Base-by-base conservation (phyloP, 2,329 filamentous ascomycete species). In the Daldinia sp. region DNA sequence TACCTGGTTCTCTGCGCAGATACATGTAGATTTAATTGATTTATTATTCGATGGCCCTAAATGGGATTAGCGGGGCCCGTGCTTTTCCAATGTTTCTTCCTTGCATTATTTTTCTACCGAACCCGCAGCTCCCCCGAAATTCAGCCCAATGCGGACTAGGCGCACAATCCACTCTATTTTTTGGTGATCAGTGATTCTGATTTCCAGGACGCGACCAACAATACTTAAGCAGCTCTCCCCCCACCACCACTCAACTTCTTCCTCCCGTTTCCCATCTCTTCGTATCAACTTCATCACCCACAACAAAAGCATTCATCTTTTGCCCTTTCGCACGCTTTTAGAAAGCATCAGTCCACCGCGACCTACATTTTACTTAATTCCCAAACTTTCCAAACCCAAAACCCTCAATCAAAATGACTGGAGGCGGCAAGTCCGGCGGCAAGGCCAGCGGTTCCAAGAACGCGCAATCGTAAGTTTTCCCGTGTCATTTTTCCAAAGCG, bases 361-460 rank as follows among this genome's bases (percentile, higher is more conserved):
- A 72, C 69, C 65, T 65, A 46, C 55, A 61, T 56, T 55, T 69
- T 10, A 35, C 54, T 65, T 46, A 71, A 51, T 23, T 67, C 15
- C 33, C 59, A 57, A 57, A 67, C 51, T 70, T 69, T 75, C 75
- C 75, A 70, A 69, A 71, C 77, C 76, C 72, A 74, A 77, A 79
- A 73, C 76, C 76, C 74, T 79, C 75, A 74, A 81, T 89, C 91
- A 98, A 93, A 92, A 99, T 99, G 96, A 97, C 96, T 93, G 95
- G 95, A 90, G 95, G 95, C 85, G 96, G 96, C 86, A 99, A 99
- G 88, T 98, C 95, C 87, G 96, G 96, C 86, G 96, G 96, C 91
- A 98, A 98, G 92, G 94, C 95, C 88, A 95, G 92, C 87, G 94
- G 94, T 87, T 92, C 92, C 88, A 99, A 99, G 93, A 97, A 92